Evolutionary conservation across 192 early-diverging fungal genomes (phyloP).

Genomic region (Rhizophagus prolifer): DNA sequence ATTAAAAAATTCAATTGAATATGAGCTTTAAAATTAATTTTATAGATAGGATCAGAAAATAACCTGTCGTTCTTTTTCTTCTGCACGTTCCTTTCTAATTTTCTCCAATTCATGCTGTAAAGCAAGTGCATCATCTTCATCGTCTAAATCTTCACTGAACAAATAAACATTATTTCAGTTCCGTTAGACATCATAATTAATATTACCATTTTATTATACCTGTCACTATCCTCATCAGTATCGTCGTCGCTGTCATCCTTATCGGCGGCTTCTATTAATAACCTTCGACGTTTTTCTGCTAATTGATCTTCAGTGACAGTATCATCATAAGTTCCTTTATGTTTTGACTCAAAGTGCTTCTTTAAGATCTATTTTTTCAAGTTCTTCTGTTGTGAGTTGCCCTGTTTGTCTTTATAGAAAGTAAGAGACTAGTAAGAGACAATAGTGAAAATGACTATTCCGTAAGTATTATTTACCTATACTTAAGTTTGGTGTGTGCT

Average conservation of each 20-base stretch:
- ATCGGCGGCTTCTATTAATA: slow-evolving; percentile 53
- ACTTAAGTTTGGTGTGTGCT: slow-evolving; percentile 77
- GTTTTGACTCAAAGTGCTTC: slow-evolving; percentile 53
- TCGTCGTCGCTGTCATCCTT: slow-evolving; percentile 61
- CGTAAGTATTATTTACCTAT: slow-evolving; percentile 43
- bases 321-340: background rate
- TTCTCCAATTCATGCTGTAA: slow-evolving; percentile 83
- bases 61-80: slow-evolving; percentile 81
- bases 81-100: slow-evolving; percentile 88
- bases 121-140: slow-evolving; percentile 90
- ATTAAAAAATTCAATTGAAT: background rate
- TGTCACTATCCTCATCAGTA: slow-evolving; percentile 48
- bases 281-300: slow-evolving; percentile 37
- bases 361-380: slow-evolving; percentile 62
- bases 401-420: slow-evolving; percentile 55
- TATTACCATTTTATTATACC: background rate
- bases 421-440: background rate
- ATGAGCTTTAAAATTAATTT: background rate
- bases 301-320: slow-evolving; percentile 13
- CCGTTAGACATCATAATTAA: background rate
- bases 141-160: slow-evolving; percentile 58
- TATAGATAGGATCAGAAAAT: background rate
- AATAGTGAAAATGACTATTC: background rate
- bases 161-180: slow-evolving; percentile 13
- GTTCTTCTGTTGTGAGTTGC: slow-evolving; percentile 58